phyloP scores from a whole-genome alignment of 169 alveolate species.

The Pseudocohnilembus persalinus region DNA sequence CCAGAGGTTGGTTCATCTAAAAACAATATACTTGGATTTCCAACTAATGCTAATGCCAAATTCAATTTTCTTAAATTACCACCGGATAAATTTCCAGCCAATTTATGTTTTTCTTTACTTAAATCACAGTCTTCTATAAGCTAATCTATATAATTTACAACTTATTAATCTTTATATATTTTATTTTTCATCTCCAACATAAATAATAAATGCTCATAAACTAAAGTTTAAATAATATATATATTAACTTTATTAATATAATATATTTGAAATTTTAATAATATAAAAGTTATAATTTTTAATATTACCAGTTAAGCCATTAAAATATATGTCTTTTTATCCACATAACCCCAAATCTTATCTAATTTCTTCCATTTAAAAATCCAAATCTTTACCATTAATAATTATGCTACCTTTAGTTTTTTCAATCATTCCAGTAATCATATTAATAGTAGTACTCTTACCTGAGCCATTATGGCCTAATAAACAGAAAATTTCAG shows the following conservation, averaged over 20 bases:
- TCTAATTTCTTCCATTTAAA: conserved; percentile 59
- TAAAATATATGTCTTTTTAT: conserved; percentile 81
- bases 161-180: conserved; percentile 24
- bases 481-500: conserved; percentile 57
- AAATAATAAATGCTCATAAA: conserved; percentile 68
- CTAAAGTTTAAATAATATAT: too few species aligned
- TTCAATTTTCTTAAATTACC: conserved; percentile 86
- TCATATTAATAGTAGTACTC: conserved; percentile 80
- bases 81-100: conserved; percentile 74
- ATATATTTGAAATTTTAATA: too few species aligned
- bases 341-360: conserved; percentile 77
- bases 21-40: conserved; percentile 58
- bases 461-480: conserved; percentile 94
- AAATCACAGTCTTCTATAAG: conserved; percentile 63
- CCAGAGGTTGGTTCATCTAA: conserved; percentile 74
- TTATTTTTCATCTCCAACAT: conserved; percentile 76
- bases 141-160: conserved; percentile 51
- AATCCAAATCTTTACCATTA: conserved; percentile 58
- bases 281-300: too few species aligned
- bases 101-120: conserved; percentile 42
- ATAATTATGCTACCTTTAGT: conserved; percentile 66
- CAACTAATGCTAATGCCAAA: conserved; percentile 82
- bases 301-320: conserved; percentile 71
- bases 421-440: conserved; percentile 73
- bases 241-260: too few species aligned